Percentiles rank a stretch among this genome's conserved stretches.
Evolutionary conservation across 2,329 filamentous ascomycete species (phyloP).

Genomic region (Colletotrichum cordylinicola): DNA sequence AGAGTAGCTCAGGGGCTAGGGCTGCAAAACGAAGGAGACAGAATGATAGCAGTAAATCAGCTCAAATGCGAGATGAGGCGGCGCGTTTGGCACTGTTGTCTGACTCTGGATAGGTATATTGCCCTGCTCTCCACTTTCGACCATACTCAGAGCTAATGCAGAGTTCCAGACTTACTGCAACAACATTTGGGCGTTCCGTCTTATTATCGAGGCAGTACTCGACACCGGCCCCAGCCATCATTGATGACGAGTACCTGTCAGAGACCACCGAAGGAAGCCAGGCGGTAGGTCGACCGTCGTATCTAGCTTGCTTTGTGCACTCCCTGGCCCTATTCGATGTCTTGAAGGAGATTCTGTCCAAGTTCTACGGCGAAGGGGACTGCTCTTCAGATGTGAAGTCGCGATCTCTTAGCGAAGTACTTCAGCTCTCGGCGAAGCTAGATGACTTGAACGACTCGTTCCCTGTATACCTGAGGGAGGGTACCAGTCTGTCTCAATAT

Average conservation of each 20-base stretch:
- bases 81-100: constrained; percentile 34
- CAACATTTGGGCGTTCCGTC: constrained; percentile 31
- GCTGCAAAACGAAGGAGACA: constrained; percentile 24
- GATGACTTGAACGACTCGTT: neutral
- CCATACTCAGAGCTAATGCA: neutral
- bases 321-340: constrained; percentile 25
- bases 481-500: neutral
- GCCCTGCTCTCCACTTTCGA: too few relatives aligned
- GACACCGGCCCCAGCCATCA: constrained; percentile 23
- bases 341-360: neutral
- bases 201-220: constrained; percentile 21
- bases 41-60: constrained; percentile 15
- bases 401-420: neutral
- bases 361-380: neutral
- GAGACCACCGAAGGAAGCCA: constrained; percentile 26
- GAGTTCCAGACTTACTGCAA: constrained; percentile 25
- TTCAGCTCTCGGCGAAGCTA: neutral
- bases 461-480: neutral
- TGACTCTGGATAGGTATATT: constrained; percentile 31
- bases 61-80: constrained; percentile 31
- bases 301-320: constrained; percentile 26
- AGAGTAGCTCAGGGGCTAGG: constrained; percentile 33
- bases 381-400: neutral
- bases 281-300: constrained; percentile 24
- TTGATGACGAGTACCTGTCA: constrained; percentile 35